Evolutionary conservation across 352 stramenopile genomes (phyloP).

Genomic region (Hyaloperonospora brassicae): DNA sequence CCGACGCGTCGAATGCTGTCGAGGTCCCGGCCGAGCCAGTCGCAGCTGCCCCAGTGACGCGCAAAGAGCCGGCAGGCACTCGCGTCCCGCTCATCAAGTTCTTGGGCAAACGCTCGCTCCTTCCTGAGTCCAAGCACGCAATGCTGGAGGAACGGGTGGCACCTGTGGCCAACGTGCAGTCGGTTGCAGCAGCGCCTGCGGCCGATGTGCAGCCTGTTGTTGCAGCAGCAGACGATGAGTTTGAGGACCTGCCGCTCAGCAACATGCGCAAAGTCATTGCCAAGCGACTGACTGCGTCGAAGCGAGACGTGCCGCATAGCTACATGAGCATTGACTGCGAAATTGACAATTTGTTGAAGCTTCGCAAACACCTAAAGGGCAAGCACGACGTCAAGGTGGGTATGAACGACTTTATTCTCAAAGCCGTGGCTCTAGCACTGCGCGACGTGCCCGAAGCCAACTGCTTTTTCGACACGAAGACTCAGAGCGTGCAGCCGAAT

Average conservation of each 20-base stretch:
- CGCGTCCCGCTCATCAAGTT: constrained; percentile 79
- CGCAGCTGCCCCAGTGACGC: constrained; percentile 4
- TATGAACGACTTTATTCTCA: constrained; percentile 99
- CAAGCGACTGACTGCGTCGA: constrained; percentile 94
- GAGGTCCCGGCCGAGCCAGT: neutral
- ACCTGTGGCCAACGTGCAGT: neutral
- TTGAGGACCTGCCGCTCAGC: constrained; percentile 79
- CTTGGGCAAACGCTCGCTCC: constrained; percentile 70
- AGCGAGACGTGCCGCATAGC: constrained; percentile 93
- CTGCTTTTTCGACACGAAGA: constrained; percentile 63
- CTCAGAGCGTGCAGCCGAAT: constrained; percentile 73
- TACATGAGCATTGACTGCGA: constrained; percentile 96
- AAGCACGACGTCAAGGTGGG: constrained; percentile 94
- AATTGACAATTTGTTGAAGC: constrained; percentile 84
- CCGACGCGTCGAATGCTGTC: constrained; percentile 3
- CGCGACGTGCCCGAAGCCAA: constrained; percentile 94
- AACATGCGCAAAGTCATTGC: constrained; percentile 99
- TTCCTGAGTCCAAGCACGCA: constrained; percentile 35
- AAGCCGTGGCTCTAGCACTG: constrained; percentile 93
- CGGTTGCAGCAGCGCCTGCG: constrained; percentile 8
- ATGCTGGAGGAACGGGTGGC: constrained; percentile 10
- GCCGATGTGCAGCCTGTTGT: neutral
- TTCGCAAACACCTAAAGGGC: constrained; percentile 90
- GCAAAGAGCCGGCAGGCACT: constrained; percentile 2
- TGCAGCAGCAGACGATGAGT: constrained; percentile 33